Evolutionary conservation across 768 basidiomycete genomes (phyloP), one percentile per base, ranked within the genome.

Genomic region (Suillus subluteus): DNA sequence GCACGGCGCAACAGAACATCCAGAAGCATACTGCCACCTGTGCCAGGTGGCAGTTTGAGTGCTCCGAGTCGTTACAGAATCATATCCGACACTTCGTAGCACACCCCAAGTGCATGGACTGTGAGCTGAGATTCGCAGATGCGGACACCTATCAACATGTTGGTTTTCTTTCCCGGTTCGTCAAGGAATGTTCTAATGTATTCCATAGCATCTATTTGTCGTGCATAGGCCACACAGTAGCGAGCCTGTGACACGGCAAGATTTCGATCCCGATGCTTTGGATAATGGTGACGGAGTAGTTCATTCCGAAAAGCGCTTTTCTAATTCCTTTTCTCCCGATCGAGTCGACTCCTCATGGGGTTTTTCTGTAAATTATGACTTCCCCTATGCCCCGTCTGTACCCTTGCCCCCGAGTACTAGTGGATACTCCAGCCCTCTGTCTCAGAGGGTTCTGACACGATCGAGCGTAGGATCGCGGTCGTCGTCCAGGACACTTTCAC

Each of bases 81-180:
- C 85, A 86, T 66, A 82, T 81, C 69, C 73, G 66, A 23, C 74
- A 76, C 13, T 84, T 85, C 21, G 73, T 76, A 30, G 73, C 68
- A 21, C 86, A 86, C 72, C 83, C 86, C 3, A 81, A 79, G 63
- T 86, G 86, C 64, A 66, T 72, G 32, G 70, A 74, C 38, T 86
- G 85, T 62, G 70, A 74, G n/a, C 62, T 78, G 55, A 82, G 83
- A 38, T 85, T 84, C 65, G 67, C 74, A 55, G 80, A 83, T 65
- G 72, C 77, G 32, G 75, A 75, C 54, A 74, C 75, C 2, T 76
- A 80, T 66, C 73, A 78, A 66, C 70, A 79, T 58, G 84, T 84
- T 65, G 64, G 78, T 62, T 63, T 54, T 58, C 32, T 44, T 18
- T 30, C 41, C 30, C 40, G 52, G 37, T 6, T 43, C 9, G 6